Percentiles rank a stretch among this genome's conserved stretches.
Evolutionary conservation across 495 filamentous ascomycete species (phyloP).

Genomic region (Trichocladium antarcticum): DNA sequence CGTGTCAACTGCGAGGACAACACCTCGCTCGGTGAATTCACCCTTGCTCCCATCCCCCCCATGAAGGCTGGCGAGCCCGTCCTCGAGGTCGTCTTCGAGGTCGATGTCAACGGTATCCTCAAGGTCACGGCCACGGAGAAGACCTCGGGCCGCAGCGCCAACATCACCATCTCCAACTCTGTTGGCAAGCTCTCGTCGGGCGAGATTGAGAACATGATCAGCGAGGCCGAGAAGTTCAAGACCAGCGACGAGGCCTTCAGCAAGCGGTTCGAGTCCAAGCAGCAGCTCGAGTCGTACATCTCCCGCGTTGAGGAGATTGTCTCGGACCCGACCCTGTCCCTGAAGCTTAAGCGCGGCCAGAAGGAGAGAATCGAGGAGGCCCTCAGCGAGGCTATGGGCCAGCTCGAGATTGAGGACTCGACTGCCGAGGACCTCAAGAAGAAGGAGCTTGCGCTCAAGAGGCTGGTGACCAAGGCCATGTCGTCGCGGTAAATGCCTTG

Average conservation of each 20-base stretch:
- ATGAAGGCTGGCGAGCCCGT: constrained; percentile 98
- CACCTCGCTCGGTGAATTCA: constrained; percentile 98
- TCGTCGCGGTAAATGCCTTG: constrained; percentile 57
- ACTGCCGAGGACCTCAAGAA: constrained; percentile 94
- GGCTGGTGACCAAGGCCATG: constrained; percentile 96
- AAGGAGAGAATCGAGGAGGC: constrained; percentile 99
- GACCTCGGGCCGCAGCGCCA: constrained; percentile 92
- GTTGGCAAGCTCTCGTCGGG: constrained; percentile 92
- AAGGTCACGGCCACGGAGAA: constrained; percentile 99
- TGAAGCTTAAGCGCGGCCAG: constrained; percentile 97
- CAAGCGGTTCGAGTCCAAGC: constrained; percentile 96
- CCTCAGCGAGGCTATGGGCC: constrained; percentile 41
- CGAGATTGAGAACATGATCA: constrained; percentile 98
- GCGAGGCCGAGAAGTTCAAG: constrained; percentile 98
- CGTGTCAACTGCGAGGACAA: constrained; percentile 99
- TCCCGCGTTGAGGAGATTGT: constrained; percentile 97
- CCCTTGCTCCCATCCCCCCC: constrained; percentile 88
- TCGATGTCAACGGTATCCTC: constrained; percentile 99
- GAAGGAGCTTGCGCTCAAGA: constrained; percentile 98
- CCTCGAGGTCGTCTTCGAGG: constrained; percentile 96
- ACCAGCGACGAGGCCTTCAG: constrained; percentile 92
- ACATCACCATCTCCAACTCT: constrained; percentile 99
- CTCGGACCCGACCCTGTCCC: constrained; percentile 86
- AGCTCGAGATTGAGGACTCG: constrained; percentile 51
- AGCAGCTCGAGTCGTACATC: constrained; percentile 99